phyloP scores from a whole-genome alignment of 2,329 filamentous ascomycete genomes.

The Venturia nashicola region DNA sequence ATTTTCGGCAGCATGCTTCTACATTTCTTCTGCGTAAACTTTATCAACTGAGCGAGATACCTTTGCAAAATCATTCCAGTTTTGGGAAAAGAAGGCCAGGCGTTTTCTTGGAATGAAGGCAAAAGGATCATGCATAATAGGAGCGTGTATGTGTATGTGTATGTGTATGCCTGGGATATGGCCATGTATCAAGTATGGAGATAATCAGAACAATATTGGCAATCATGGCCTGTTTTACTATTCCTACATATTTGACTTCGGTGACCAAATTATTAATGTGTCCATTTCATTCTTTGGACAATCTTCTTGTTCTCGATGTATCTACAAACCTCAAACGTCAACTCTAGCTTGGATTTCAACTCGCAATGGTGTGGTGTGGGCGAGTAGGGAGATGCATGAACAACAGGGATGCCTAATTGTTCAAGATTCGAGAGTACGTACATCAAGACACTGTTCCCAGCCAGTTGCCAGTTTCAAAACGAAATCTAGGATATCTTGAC shows the following conservation, averaged over 20 bases:
- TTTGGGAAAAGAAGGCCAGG: neutral
- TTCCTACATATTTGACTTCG: neutral
- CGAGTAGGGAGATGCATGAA: neutral
- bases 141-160: neutral
- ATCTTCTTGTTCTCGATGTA: neutral
- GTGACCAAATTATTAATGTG: neutral
- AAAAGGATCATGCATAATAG: neutral
- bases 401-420: neutral
- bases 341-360: neutral
- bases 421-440: too few relatives aligned
- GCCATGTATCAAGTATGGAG: neutral
- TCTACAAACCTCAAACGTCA: neutral
- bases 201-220: neutral
- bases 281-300: neutral
- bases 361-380: neutral
- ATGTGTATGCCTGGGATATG: neutral
- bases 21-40: constrained; percentile 99
- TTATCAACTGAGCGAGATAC: constrained; percentile 63
- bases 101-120: neutral
- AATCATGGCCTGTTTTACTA: neutral
- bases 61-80: neutral
- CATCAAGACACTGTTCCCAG: too few relatives aligned
- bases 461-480: too few relatives aligned
- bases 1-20: constrained; percentile 88
- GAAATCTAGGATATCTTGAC: neutral